Evolutionary conservation across 192 early-diverging fungal species (phyloP).

Genomic region (Glomus cerebriforme): DNA sequence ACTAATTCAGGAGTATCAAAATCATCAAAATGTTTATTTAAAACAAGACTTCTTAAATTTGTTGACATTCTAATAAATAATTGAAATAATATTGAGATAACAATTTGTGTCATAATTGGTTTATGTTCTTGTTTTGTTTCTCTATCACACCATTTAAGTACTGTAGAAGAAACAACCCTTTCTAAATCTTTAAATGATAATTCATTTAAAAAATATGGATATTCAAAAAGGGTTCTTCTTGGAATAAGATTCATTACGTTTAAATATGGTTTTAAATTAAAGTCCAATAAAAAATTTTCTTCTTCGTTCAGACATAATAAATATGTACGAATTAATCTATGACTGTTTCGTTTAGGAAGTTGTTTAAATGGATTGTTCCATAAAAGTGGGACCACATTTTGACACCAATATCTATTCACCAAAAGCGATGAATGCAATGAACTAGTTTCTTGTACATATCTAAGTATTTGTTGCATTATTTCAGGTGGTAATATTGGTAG

Average conservation of each 20-base stretch:
- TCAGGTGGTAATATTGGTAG: background rate
- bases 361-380: conserved; percentile 1
- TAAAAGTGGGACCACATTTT: background rate
- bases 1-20: background rate
- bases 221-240: background rate
- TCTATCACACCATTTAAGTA: background rate
- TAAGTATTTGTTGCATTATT: background rate
- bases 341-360: background rate
- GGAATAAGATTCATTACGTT: background rate
- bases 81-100: background rate
- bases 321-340: background rate
- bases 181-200: background rate
- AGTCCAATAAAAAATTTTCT: background rate
- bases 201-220: background rate
- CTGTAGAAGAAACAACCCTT: background rate
- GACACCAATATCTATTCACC: conserved; percentile 1
- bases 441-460: background rate
- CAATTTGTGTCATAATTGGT: background rate
- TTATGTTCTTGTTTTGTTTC: background rate
- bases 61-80: background rate
- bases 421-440: background rate
- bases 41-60: background rate
- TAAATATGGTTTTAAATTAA: background rate
- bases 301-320: background rate
- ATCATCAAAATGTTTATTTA: background rate